Evolutionary conservation across 2,329 filamentous ascomycete genomes (phyloP), one percentile per base, ranked within the genome.

Genomic region (Fusarium sp.): DNA sequence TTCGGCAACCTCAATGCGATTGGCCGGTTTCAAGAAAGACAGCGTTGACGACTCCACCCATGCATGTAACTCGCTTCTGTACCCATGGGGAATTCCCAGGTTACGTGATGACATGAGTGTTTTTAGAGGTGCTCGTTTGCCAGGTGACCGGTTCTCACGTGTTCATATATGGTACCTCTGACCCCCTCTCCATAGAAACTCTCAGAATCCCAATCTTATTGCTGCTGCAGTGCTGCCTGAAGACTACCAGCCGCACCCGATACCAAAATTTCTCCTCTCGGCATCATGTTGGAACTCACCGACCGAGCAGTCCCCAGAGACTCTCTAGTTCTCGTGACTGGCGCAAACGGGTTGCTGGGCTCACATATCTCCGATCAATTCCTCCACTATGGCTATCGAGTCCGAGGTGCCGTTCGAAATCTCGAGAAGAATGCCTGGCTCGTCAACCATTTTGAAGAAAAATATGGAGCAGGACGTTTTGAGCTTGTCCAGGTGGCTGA

Each of bases 361-460:
- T 82, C 81, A 1, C 80, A 86, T 37, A 76, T 83, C 11, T 80
- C 79, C 8, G 78, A 83, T 58, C 78, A 84, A 57, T 67, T 85
- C 10, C 78, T 86, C 5, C 45, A 69, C 1, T 68, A 74, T 2
- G 84, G 84, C 16, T 86, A 83, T 70, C 79, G 78, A 11, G 85
- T 87, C 16, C 82, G 84, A 20, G 85, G 85, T 2, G 85, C 83
- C 1, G 82, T 82, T 20, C 83, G 85, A 9, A 72, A 78, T 65
- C 34, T 69, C 0, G 69, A 76, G 14, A 84, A 82, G 67, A 77
- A 75, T 57, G 65, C 75, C 7, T 83, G 82, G 80, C 29, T 82
- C 9, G 54, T 34, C 4, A 66, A 74, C 1, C 60, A 77, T 6
- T 80, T 81, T 31, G 78, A 79, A n/a, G 69, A 79, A 20, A 76